Base-by-base conservation (phyloP, 1,284 basidiomycete species). In the Moesziomyces antarcticus region DNA sequence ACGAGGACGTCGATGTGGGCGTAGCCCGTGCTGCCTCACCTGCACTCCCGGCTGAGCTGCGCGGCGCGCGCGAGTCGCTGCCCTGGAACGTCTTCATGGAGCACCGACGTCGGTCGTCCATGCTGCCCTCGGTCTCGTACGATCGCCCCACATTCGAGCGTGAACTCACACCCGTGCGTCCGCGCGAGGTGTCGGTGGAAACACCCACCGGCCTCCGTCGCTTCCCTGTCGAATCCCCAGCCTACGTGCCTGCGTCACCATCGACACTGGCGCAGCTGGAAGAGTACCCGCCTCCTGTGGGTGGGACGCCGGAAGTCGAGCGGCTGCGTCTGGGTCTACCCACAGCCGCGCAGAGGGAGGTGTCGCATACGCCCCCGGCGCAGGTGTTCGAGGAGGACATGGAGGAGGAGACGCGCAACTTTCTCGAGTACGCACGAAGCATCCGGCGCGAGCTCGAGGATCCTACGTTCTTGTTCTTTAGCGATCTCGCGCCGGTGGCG, bases 11-110 rank as follows among this genome's bases (percentile, higher is more conserved):
- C 6, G 69, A 72, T 18, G 52, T 73, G 8, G 70, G 70, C 0
- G 64, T 68, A 0, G 58, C 69, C 6, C 55, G 69, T 33, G 62
- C 67, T 14, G 60, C 50, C 3, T 49, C 24, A 7, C 41, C 48
- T 8, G 54, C 45, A 30, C 41, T 71, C 9, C 62, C 68, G 40
- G 35, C 62, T 1, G 67, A 52, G 2, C 49, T 65, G 25, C 47
- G 69, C 30, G 69, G 69, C 5, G 46, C 63, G 0, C 42, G 60
- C 27, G 70, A 68, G 11, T 67, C 69, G 13, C 50, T 74, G 5
- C 72, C 72, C 3, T 74, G 72, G 72, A 70, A 74, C 43, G 43
- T 67, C 0, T 69, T 66, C 16, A 58, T 62, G 55, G 67, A 70
- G 48, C 62, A 63, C 3, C 62, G 72, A 21, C 46, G 72, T 41